A percentile compares a stretch with the other conserved stretches of the same genome.
These are phyloP conservation scores for Volvox reticuliferus DNA, from an alignment of 139 green algal species.

Conservation along the genomic window DNA sequence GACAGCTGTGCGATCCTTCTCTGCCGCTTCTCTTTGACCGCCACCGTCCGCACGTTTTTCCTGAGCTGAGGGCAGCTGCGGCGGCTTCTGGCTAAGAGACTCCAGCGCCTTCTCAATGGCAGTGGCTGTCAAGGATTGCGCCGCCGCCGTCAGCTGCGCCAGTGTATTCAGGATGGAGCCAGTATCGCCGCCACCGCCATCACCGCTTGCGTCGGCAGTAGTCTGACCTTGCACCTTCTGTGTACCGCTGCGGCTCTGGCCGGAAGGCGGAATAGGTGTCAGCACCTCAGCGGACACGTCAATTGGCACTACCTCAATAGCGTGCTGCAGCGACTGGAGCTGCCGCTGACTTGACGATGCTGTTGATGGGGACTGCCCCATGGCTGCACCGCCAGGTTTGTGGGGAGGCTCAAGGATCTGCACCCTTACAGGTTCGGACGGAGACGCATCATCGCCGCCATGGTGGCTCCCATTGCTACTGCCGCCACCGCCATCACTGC, in stretches of 20 bases:
- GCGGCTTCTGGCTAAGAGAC: slow-evolving; percentile 20
- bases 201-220: neutral
- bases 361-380: neutral
- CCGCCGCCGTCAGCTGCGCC: slow-evolving; percentile 5
- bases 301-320: neutral
- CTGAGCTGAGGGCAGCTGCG: neutral
- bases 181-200: neutral
- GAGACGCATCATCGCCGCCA: neutral
- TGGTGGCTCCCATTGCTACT: neutral
- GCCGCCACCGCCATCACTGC: neutral
- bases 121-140: neutral
- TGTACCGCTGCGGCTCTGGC: neutral
- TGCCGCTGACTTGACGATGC: neutral
- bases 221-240: neutral
- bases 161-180: slow-evolving; percentile 1
- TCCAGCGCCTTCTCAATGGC: neutral
- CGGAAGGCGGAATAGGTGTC: neutral
- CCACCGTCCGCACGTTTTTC: slow-evolving; percentile 25
- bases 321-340: neutral
- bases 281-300: neutral
- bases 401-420: neutral
- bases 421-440: neutral
- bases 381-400: neutral
- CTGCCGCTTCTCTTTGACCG: neutral
- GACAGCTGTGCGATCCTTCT: neutral